Conservation (phyloP, 2,329 filamentous ascomycete species). For the Claviceps cyperi region DNA sequence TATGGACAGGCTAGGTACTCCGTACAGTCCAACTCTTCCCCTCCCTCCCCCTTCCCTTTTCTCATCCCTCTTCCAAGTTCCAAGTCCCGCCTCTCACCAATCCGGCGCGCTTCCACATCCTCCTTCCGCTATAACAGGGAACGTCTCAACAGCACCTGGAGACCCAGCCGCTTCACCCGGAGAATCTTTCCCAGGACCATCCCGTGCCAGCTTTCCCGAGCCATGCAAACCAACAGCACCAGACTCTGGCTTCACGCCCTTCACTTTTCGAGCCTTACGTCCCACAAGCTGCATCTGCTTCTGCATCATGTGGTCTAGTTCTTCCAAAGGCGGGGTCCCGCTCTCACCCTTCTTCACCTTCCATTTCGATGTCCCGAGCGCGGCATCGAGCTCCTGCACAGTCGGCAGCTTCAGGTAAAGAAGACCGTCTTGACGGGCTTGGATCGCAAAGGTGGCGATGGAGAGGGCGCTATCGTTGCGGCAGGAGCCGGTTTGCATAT, state of each 20-base stretch:
- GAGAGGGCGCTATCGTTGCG: constrained; percentile 59
- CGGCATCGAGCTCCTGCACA: constrained; percentile 63
- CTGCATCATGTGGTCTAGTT: constrained; percentile 30
- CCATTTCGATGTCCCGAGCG: constrained; percentile 67
- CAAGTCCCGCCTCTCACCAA: constrained; percentile 20
- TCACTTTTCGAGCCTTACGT: constrained; percentile 20
- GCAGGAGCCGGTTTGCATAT: constrained; percentile 58
- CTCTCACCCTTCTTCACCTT: constrained; percentile 60
- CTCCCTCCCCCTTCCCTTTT: too few relatives aligned
- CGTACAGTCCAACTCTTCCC: too few relatives aligned
- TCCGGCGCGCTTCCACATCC: constrained; percentile 28
- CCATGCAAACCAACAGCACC: neutral
- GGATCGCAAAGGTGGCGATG: constrained; percentile 68
- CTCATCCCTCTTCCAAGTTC: neutral
- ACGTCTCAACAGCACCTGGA: constrained; percentile 6
- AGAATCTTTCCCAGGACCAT: too few relatives aligned
- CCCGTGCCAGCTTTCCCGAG: too few relatives aligned
- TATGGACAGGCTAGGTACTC: too few relatives aligned
- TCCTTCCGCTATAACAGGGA: constrained; percentile 13
- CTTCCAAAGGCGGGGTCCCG: constrained; percentile 23
- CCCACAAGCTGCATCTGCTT: constrained; percentile 13
- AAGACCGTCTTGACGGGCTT: constrained; percentile 59
- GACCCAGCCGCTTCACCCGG: too few relatives aligned
- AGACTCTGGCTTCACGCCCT: constrained; percentile 18
- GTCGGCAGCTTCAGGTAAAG: constrained; percentile 71